Evolutionary conservation across 352 stramenopile genomes (phyloP), one percentile per base, ranked within the genome.

Genomic region (Phytophthora macrochlamydospora): DNA sequence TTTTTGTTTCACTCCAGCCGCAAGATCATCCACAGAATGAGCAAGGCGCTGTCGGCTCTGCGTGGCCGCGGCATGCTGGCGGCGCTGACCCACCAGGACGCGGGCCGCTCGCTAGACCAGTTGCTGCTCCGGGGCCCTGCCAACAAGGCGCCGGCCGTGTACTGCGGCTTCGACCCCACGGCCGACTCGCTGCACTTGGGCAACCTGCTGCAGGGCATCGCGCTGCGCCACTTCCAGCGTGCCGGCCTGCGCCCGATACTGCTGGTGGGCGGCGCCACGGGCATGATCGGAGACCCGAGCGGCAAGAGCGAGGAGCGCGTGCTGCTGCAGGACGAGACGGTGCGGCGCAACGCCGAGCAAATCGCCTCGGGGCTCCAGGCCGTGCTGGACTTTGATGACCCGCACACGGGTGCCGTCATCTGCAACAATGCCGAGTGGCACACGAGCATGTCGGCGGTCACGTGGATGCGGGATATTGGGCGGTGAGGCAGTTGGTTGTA

Each of bases 361-460:
- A 97, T 99, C 52, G 84, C 86, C 18, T 84, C 84, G 24, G 93
- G 98, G 0, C 90, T 99, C 56, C 78, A 92, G 46, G 87, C 98
- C 37, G 97, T 99, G 63, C 75, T 99, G 13, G 84, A 94, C 38
- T 99, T 99, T 77, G 84, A 92, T 63, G 90, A 85, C 49, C 82
- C 86, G 24, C 68, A 74, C 49, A 98, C 81, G 3, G 93, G 97
- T 54, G 97, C 97, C 9, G 81, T 98, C 40, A 87, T 99, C 65
- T 95, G 99, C 37, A 99, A 99, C 78, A 99, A 99, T 66, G 87
- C 98, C 51, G 95, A 99, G 59, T 99, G 98, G 97, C 91, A 99
- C 58, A 89, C 82, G 6, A 64, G 82, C 33, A 93, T 99, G 69
- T 96, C 92, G 35, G 98, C 98, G 37, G 81, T 99, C 49, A 82